A percentile compares a stretch with the other conserved stretches of the same genome.
phyloP scores from a whole-genome alignment of 1,284 basidiomycete species.

The Nidula niveotomentosa region DNA sequence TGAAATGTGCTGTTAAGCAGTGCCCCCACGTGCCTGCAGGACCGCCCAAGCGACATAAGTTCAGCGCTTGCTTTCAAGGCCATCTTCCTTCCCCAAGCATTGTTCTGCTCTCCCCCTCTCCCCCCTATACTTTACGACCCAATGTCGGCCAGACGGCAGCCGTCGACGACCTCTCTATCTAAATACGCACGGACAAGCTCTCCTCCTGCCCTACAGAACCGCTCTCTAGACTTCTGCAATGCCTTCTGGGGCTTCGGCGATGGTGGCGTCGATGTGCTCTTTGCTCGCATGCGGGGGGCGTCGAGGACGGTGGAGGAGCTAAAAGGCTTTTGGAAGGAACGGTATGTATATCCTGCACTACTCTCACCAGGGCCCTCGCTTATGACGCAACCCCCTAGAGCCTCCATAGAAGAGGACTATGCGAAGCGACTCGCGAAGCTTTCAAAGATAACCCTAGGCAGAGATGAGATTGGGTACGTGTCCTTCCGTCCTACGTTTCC shows the following conservation, averaged over 20 bases:
- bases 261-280: slow-evolving; percentile 88
- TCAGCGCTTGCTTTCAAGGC: slow-evolving; percentile 1
- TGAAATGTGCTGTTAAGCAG: too few relatives aligned
- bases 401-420: slow-evolving; percentile 93
- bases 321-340: slow-evolving; percentile 85
- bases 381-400: slow-evolving; percentile 38
- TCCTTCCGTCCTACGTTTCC: background rate
- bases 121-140: slow-evolving; percentile 1
- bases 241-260: slow-evolving; percentile 92
- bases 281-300: slow-evolving; percentile 85
- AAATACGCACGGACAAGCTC: slow-evolving; percentile 59
- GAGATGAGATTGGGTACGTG: slow-evolving; percentile 89
- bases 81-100: slow-evolving; percentile 4
- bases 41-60: too few relatives aligned
- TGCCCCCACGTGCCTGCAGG: too few relatives aligned
- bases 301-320: slow-evolving; percentile 90
- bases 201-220: slow-evolving; percentile 40
- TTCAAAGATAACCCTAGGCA: slow-evolving; percentile 76
- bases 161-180: slow-evolving; percentile 74
- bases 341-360: slow-evolving; percentile 44
- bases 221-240: slow-evolving; percentile 89
- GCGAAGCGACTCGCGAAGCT: slow-evolving; percentile 86
- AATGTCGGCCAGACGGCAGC: slow-evolving; percentile 67
- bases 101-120: slow-evolving; percentile 6
- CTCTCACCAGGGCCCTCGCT: slow-evolving; percentile 7